Evolutionary conservation across 176 grass and related monocot genomes (phyloP).

Genomic region (Panicum miliaceum): DNA sequence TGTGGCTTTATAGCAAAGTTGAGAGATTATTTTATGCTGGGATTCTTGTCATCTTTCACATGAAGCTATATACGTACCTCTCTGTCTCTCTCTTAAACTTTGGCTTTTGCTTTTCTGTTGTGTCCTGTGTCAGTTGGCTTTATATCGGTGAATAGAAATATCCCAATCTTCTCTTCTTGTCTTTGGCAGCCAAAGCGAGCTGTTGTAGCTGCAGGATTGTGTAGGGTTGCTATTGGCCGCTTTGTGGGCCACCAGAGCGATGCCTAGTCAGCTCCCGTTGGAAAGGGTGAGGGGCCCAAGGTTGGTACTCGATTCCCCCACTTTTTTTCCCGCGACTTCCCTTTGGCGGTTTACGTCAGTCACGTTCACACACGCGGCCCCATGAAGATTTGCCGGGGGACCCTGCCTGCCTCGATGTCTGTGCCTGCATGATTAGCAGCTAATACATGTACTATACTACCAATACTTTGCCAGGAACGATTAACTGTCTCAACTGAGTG

Average conservation of each 20-base stretch:
- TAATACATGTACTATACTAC: slow-evolving; percentile 37
- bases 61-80: slow-evolving; percentile 49
- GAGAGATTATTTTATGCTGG: slow-evolving; percentile 44
- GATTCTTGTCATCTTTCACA: slow-evolving; percentile 63
- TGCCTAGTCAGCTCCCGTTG: slow-evolving; percentile 56
- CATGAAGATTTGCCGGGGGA: slow-evolving; percentile 72
- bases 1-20: slow-evolving; percentile 67
- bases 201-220: slow-evolving; percentile 36
- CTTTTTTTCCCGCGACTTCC: slow-evolving; percentile 39
- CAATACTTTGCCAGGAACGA: slow-evolving; percentile 35
- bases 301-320: slow-evolving; percentile 61
- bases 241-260: slow-evolving; percentile 46
- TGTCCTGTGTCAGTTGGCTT: slow-evolving; percentile 58
- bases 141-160: slow-evolving; percentile 63
- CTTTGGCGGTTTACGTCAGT: slow-evolving; percentile 71
- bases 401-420: slow-evolving; percentile 33
- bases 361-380: slow-evolving; percentile 90
- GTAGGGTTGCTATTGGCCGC: slow-evolving; percentile 47
- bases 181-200: slow-evolving; percentile 55
- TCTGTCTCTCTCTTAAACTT: slow-evolving; percentile 20
- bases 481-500: slow-evolving; percentile 44
- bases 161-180: slow-evolving; percentile 78
- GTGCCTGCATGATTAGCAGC: slow-evolving; percentile 50
- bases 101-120: slow-evolving; percentile 70
- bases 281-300: slow-evolving; percentile 71